Conservation (phyloP, 495 filamentous ascomycete species). For the Penicillium dipodomyicola region DNA sequence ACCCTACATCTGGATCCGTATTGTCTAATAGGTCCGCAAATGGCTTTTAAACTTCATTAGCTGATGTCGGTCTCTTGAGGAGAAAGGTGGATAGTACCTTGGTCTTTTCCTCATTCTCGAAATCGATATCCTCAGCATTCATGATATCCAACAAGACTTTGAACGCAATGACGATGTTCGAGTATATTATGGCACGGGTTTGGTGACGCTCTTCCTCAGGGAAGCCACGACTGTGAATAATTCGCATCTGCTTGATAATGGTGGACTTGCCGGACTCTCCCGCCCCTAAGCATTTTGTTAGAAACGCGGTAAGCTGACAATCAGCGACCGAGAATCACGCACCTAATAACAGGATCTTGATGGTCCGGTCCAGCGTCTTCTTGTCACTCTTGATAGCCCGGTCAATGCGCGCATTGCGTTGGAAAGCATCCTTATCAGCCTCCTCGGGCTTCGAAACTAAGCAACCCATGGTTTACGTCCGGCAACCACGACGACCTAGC, state of each 20-base stretch:
- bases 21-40: conserved; percentile 36
- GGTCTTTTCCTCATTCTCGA: conserved; percentile 67
- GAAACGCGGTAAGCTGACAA: conserved; percentile 5
- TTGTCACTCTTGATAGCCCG: conserved; percentile 75
- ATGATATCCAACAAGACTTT: conserved; percentile 91
- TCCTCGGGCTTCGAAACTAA: conserved; percentile 42
- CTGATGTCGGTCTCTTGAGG: not conserved
- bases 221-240: conserved; percentile 94
- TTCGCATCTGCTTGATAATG: conserved; percentile 98
- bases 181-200: conserved; percentile 92
- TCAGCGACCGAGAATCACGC: conserved; percentile 27
- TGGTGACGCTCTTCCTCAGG: conserved; percentile 87
- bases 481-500: conserved; percentile 8
- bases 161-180: conserved; percentile 85
- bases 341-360: conserved; percentile 84
- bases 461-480: conserved; percentile 42
- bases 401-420: conserved; percentile 64
- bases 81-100: conserved; percentile 51
- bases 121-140: conserved; percentile 76
- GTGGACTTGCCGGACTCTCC: conserved; percentile 98
- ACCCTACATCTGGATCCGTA: conserved; percentile 70
- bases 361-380: conserved; percentile 72
- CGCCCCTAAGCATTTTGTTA: conserved; percentile 60
- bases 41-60: conserved; percentile 26
- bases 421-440: conserved; percentile 42